A percentile compares a stretch with the other conserved stretches of the same genome.
phyloP scores from a whole-genome alignment of 306 rosid species.

The Glycyrrhiza uralensis region DNA sequence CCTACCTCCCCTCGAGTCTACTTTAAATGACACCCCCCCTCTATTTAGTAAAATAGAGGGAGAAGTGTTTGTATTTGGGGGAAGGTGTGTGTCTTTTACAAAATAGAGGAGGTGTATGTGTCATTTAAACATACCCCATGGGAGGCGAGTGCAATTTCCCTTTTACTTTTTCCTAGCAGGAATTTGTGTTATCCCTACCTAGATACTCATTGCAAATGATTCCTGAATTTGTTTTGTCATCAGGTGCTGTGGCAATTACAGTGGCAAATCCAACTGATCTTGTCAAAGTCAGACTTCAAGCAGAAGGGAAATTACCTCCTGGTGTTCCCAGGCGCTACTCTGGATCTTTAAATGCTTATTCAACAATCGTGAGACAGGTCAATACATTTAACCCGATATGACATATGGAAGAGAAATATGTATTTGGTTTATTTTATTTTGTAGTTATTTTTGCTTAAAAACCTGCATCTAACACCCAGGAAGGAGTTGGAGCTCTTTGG shows the following conservation, averaged over 20 bases:
- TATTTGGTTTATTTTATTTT: not conserved
- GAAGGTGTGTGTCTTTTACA: too few relatives aligned
- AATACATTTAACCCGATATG: conserved; percentile 24
- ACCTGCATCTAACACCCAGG: conserved; percentile 42
- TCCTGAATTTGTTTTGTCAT: conserved; percentile 9
- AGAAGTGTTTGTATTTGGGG: too few relatives aligned
- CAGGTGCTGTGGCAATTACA: conserved; percentile 82
- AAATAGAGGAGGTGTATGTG: too few relatives aligned
- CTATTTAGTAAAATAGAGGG: too few relatives aligned
- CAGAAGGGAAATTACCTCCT: conserved; percentile 89
- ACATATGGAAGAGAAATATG: not conserved
- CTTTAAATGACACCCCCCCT: too few relatives aligned
- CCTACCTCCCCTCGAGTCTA: too few relatives aligned
- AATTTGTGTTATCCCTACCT: not conserved
- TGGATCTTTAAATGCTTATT: conserved; percentile 93
- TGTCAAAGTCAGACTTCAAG: conserved; percentile 96
- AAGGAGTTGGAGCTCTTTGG: conserved; percentile 92
- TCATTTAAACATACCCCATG: too few relatives aligned
- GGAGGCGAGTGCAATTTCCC: too few relatives aligned
- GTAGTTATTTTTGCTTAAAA: not conserved
- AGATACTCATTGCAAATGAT: conserved; percentile 1
- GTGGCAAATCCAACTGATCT: conserved; percentile 98
- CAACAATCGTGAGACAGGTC: conserved; percentile 86
- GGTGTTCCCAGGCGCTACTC: conserved; percentile 95
- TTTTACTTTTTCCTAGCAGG: conserved; percentile 7